Evolutionary conservation across 257 asterid species (phyloP).

Genomic region (Knoxia roxburghii): DNA sequence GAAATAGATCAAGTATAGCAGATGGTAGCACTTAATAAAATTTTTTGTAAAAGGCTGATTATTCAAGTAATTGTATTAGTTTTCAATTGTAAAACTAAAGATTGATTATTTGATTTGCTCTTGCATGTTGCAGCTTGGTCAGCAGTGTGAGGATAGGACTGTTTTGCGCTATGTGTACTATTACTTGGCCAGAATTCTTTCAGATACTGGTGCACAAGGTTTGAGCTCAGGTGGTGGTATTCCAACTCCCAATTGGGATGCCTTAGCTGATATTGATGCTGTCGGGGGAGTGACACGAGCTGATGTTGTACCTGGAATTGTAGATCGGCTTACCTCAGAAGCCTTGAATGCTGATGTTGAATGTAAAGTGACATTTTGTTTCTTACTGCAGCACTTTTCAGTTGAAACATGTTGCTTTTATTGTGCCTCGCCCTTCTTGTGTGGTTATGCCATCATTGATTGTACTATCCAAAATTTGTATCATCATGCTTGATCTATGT

Average conservation of each 20-base stretch:
- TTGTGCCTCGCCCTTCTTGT: neutral
- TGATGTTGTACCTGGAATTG: conserved; percentile 93
- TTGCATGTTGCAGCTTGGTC: conserved; percentile 78
- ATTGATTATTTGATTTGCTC: conserved; percentile 18
- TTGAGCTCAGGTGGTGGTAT: conserved; percentile 96
- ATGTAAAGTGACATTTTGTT: conserved; percentile 42
- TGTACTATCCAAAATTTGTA: neutral
- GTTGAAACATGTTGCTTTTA: neutral
- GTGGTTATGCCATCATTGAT: neutral
- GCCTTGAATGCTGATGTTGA: conserved; percentile 88
- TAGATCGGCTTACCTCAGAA: conserved; percentile 75
- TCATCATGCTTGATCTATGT: neutral
- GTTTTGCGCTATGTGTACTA: conserved; percentile 94
- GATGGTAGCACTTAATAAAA: neutral
- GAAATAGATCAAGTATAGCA: no score
- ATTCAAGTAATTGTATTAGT: neutral
- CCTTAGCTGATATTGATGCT: conserved; percentile 96
- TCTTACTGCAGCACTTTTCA: neutral
- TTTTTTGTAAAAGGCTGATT: conserved; percentile 6
- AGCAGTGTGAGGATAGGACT: conserved; percentile 98
- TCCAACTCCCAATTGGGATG: conserved; percentile 99
- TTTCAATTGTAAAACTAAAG: conserved; percentile 5
- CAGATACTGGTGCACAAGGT: conserved; percentile 96
- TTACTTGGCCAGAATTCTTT: conserved; percentile 93
- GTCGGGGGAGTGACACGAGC: conserved; percentile 99